Evolutionary conservation across 208 protist genomes (phyloP).

Genomic region (Leishmania lainsoni): DNA sequence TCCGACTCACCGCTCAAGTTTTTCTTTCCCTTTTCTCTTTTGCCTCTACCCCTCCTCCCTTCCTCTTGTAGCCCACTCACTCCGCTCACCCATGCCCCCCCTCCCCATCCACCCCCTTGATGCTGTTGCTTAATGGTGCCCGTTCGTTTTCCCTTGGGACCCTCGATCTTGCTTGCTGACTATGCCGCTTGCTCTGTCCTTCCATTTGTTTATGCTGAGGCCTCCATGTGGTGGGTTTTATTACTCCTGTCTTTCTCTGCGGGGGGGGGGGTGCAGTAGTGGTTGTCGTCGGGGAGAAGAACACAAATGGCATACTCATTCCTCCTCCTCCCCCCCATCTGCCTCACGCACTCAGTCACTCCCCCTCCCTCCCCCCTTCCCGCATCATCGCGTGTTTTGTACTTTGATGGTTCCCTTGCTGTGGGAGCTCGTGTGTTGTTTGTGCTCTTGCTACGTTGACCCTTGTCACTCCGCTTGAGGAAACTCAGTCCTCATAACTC

Average conservation of each 20-base stretch:
- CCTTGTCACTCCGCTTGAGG: background rate
- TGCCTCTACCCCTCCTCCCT: background rate
- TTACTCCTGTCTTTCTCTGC: background rate
- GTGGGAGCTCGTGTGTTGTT: background rate
- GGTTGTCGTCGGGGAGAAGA: background rate
- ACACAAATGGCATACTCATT: background rate
- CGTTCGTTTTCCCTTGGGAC: no score
- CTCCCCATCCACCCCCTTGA: background rate
- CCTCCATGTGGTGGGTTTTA: background rate
- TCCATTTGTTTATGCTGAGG: background rate
- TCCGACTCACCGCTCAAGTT: background rate
- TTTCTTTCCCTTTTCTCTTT: slow-evolving; percentile 2
- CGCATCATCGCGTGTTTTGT: background rate
- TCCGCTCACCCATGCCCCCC: background rate
- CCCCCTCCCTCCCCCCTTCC: background rate
- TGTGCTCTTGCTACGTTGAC: background rate
- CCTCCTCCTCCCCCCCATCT: background rate
- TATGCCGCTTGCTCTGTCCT: background rate
- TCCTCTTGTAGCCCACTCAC: background rate
- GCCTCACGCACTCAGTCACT: background rate
- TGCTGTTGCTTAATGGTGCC: background rate
- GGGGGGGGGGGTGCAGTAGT: background rate
- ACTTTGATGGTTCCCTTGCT: background rate
- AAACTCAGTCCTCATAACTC: background rate
- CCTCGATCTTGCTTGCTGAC: no score